phyloP scores from a whole-genome alignment of 2,329 filamentous ascomycete genomes.

The Penicillium sclerotigenum region DNA sequence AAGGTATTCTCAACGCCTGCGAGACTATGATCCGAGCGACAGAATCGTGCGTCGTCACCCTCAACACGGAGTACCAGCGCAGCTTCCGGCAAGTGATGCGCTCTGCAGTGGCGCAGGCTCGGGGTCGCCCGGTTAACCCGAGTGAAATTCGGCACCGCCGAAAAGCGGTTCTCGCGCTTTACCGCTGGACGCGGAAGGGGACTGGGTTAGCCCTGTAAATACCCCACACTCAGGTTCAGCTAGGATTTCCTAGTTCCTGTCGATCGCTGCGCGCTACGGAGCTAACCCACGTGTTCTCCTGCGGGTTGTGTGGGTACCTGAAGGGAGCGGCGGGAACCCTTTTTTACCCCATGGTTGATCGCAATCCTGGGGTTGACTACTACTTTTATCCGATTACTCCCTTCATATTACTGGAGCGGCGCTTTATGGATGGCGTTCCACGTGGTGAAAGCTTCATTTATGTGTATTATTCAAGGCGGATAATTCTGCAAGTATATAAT shows the following conservation, averaged over 20 bases:
- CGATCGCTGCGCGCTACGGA: neutral
- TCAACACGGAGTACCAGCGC: slow-evolving; percentile 92
- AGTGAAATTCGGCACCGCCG: slow-evolving; percentile 80
- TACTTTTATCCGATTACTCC: neutral
- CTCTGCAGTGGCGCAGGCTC: slow-evolving; percentile 80
- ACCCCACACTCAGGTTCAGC: neutral
- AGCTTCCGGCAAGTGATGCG: slow-evolving; percentile 97
- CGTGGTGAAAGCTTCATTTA: neutral
- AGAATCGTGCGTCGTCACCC: slow-evolving; percentile 85
- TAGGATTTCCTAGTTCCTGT: slow-evolving; percentile 1
- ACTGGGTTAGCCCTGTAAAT: slow-evolving; percentile 66
- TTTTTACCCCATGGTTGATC: neutral
- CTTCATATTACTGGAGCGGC: neutral
- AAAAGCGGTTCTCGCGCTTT: slow-evolving; percentile 77
- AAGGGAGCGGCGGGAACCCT: neutral
- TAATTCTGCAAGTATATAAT: neutral
- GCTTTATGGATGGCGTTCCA: neutral
- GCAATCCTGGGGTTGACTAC: neutral
- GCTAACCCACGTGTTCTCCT: neutral
- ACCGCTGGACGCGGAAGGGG: slow-evolving; percentile 88
- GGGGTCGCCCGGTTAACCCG: slow-evolving; percentile 78
- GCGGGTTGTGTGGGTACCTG: neutral
- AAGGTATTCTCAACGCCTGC: slow-evolving; percentile 80
- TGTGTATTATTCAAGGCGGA: neutral
- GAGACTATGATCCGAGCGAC: slow-evolving; percentile 90